Evolutionary conservation across 2,329 filamentous ascomycete species (phyloP).

Genomic region (Pyricularia sp.): DNA sequence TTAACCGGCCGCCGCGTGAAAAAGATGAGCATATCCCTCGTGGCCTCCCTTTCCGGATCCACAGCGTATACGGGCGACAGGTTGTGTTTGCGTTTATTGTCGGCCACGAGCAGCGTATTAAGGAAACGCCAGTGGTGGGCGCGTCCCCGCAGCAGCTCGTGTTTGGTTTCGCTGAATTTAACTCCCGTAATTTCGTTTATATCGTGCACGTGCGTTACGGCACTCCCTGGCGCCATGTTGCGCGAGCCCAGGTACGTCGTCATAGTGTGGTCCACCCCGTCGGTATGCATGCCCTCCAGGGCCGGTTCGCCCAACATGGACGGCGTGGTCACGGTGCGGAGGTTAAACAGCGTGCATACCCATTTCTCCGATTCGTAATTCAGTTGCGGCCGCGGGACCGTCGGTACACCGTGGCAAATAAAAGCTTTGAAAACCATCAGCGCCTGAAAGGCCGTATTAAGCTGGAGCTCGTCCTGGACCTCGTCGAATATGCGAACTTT

Average conservation of each 20-base stretch:
- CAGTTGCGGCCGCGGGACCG: slow-evolving; percentile 14
- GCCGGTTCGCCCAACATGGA: slow-evolving; percentile 20
- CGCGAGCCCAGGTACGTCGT: slow-evolving; percentile 17
- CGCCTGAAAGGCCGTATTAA: slow-evolving; percentile 20
- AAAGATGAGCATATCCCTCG: slow-evolving; percentile 20
- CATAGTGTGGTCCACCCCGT: slow-evolving; percentile 23
- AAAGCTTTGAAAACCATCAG: slow-evolving; percentile 21
- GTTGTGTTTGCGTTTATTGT: slow-evolving; percentile 19
- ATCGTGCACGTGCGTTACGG: slow-evolving; percentile 20
- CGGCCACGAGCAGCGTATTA: slow-evolving; percentile 18
- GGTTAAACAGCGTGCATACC: slow-evolving; percentile 19
- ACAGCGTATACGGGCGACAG: slow-evolving; percentile 15
- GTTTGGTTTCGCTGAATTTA: slow-evolving; percentile 13
- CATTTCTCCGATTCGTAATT: slow-evolving; percentile 17
- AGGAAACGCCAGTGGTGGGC: slow-evolving; percentile 17
- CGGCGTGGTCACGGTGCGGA: slow-evolving; percentile 19
- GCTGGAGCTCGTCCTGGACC: slow-evolving; percentile 17
- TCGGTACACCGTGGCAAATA: slow-evolving; percentile 15
- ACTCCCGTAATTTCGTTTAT: slow-evolving; percentile 17
- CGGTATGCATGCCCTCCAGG: slow-evolving; percentile 21
- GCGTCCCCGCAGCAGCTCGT: slow-evolving; percentile 13
- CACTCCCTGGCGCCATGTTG: slow-evolving; percentile 19
- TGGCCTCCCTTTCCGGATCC: slow-evolving; percentile 14
- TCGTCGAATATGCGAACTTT: slow-evolving; percentile 19
- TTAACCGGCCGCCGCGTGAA: slow-evolving; percentile 17